Evolutionary conservation across 768 basidiomycete genomes (phyloP).

Genomic region (Pulveroboletus ravenelii): DNA sequence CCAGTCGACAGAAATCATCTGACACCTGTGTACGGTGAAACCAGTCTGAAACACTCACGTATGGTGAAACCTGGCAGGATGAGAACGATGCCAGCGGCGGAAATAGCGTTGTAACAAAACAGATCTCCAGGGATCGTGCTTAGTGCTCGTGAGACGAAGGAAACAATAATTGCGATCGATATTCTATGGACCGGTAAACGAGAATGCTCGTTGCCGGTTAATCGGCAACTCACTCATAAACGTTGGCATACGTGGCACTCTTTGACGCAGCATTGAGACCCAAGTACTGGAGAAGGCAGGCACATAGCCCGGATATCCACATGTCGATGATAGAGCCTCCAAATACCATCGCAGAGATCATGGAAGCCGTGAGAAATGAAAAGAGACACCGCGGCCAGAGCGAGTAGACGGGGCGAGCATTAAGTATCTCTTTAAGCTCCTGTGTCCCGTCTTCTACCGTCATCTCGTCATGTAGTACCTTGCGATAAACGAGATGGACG

Average conservation of each 20-base stretch:
- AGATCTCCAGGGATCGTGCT: slow-evolving; percentile 68
- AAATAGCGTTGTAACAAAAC: slow-evolving; percentile 89
- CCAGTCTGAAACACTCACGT: slow-evolving; percentile 52
- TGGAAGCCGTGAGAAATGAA: slow-evolving; percentile 71
- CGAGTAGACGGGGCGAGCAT: slow-evolving; percentile 62
- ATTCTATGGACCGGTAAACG: slow-evolving; percentile 45
- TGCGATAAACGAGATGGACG: slow-evolving; percentile 81
- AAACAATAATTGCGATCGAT: slow-evolving; percentile 77
- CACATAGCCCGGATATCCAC: slow-evolving; percentile 70
- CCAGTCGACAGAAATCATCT: neutral
- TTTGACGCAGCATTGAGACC: slow-evolving; percentile 80
- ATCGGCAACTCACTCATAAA: slow-evolving; percentile 72
- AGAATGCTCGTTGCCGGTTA: neutral
- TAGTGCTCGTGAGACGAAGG: slow-evolving; percentile 74
- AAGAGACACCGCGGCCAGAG: slow-evolving; percentile 63
- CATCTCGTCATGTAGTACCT: slow-evolving; percentile 81
- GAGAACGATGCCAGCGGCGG: slow-evolving; percentile 85
- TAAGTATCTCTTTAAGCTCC: slow-evolving; percentile 59
- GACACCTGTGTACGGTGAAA: slow-evolving; percentile 65
- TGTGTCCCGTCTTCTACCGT: slow-evolving; percentile 67
- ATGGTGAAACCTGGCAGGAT: slow-evolving; percentile 87
- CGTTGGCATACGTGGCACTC: slow-evolving; percentile 89
- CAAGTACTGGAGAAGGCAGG: slow-evolving; percentile 69
- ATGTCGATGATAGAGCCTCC: slow-evolving; percentile 80
- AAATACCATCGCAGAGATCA: slow-evolving; percentile 80